phyloP scores from a whole-genome alignment of 768 basidiomycete genomes.

The Suillus spraguei region DNA sequence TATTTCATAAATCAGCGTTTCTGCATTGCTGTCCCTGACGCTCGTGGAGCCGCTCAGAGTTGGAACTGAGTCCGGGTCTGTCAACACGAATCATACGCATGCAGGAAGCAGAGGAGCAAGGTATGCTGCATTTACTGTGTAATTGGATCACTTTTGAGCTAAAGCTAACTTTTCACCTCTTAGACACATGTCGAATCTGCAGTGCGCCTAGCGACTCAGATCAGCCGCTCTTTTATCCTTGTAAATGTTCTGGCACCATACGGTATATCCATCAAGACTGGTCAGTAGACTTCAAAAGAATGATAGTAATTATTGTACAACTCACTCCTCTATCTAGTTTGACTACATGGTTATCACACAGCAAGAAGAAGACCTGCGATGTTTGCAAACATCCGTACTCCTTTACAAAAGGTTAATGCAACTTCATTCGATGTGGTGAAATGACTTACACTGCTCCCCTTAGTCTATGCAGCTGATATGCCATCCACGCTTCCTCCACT shows the following conservation, averaged over 20 bases:
- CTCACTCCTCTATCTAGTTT: slow-evolving; percentile 51
- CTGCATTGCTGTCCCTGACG: neutral
- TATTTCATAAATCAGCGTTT: neutral
- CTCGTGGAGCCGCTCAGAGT: neutral
- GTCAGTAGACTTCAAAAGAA: slow-evolving; percentile 44
- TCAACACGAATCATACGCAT: slow-evolving; percentile 28
- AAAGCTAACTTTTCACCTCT: slow-evolving; percentile 16
- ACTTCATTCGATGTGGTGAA: slow-evolving; percentile 5
- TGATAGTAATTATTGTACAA: slow-evolving; percentile 1
- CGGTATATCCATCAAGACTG: slow-evolving; percentile 97
- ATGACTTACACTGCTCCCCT: slow-evolving; percentile 13
- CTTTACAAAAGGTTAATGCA: slow-evolving; percentile 81
- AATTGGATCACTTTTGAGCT: slow-evolving; percentile 6
- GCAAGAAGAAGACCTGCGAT: slow-evolving; percentile 95
- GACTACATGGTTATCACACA: slow-evolving; percentile 92
- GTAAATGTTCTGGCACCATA: slow-evolving; percentile 98
- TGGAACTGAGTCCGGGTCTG: neutral
- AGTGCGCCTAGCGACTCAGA: slow-evolving; percentile 88
- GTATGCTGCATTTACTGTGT: slow-evolving; percentile 15
- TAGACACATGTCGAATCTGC: slow-evolving; percentile 96
- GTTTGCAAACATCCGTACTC: slow-evolving; percentile 93
- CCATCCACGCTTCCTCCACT: slow-evolving; percentile 70
- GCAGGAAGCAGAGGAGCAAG: slow-evolving; percentile 61
- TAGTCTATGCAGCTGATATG: slow-evolving; percentile 89
- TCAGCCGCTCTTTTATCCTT: slow-evolving; percentile 92